Conservation (phyloP, 208 protist genomes). For the Trypanosoma caninum region DNA sequence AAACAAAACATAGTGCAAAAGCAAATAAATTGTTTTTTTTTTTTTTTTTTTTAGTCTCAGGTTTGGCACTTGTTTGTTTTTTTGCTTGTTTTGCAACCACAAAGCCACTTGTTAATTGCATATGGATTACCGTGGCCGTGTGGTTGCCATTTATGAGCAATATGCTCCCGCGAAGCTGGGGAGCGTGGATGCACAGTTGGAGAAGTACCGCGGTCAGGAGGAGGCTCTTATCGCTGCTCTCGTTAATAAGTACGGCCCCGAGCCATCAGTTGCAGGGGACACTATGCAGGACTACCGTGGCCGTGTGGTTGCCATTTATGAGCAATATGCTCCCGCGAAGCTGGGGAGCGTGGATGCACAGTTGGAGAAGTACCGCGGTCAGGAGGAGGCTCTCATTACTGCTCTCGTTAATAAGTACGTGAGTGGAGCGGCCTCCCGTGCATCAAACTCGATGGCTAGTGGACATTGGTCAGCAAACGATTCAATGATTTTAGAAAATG, state of each 20-base stretch:
- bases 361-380: constrained; percentile 27
- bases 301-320: constrained; percentile 32
- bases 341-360: constrained; percentile 25
- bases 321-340: constrained; percentile 27
- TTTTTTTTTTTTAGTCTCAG: constrained; percentile 9
- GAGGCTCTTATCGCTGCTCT: constrained; percentile 22
- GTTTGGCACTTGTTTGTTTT: too few relatives aligned
- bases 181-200: constrained; percentile 27
- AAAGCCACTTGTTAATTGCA: not conserved
- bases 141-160: constrained; percentile 26
- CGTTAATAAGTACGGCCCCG: constrained; percentile 32
- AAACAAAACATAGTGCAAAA: too few relatives aligned
- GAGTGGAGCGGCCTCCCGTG: too few relatives aligned
- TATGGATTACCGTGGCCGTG: constrained; percentile 18
- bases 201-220: constrained; percentile 30
- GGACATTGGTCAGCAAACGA: too few relatives aligned
- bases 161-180: constrained; percentile 32
- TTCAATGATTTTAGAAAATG: too few relatives aligned
- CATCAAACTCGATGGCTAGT: too few relatives aligned
- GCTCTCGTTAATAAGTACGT: constrained; percentile 29
- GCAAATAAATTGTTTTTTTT: not conserved
- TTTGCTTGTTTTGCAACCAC: not conserved
- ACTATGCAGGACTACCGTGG: not conserved
- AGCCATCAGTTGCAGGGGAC: constrained; percentile 6
- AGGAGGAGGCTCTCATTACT: constrained; percentile 30